Percentiles rank a stretch among this genome's conserved stretches.
phyloP scores from a whole-genome alignment of 306 rosid genomes.

The Rosa lucieae region DNA sequence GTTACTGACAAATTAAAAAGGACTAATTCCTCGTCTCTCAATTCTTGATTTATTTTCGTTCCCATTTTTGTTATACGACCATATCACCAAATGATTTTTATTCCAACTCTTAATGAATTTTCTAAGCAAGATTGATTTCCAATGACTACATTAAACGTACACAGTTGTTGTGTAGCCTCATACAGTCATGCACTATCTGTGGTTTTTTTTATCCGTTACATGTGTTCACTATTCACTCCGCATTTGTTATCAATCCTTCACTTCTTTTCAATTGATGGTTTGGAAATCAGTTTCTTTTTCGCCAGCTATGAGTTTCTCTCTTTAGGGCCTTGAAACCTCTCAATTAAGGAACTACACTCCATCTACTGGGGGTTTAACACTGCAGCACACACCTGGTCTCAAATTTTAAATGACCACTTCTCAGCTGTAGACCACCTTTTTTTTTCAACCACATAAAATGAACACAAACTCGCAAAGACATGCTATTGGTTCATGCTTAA shows the following conservation, averaged over 20 bases:
- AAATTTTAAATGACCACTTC: too few species aligned
- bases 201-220: too few species aligned
- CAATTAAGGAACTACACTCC: not conserved
- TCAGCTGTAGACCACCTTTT: not conserved
- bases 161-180: too few species aligned
- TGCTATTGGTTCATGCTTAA: slow-evolving; percentile 17
- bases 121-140: not conserved
- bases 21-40: not conserved
- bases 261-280: too few species aligned
- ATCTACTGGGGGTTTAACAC: not conserved
- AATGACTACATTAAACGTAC: too few species aligned
- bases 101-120: too few species aligned
- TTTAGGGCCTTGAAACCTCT: not conserved
- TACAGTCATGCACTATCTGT: too few species aligned
- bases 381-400: not conserved
- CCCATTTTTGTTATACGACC: too few species aligned
- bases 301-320: not conserved
- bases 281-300: too few species aligned
- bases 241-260: too few species aligned
- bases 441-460: slow-evolving; percentile 21
- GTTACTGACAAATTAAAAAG: not conserved
- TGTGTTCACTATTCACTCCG: too few species aligned
- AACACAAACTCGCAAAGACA: slow-evolving; percentile 17
- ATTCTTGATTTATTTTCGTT: not conserved
- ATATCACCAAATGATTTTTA: too few species aligned